Evolutionary conservation across 1,284 basidiomycete genomes (phyloP), one percentile per base, ranked within the genome.

Genomic region (Microbotryomycetes sp.): DNA sequence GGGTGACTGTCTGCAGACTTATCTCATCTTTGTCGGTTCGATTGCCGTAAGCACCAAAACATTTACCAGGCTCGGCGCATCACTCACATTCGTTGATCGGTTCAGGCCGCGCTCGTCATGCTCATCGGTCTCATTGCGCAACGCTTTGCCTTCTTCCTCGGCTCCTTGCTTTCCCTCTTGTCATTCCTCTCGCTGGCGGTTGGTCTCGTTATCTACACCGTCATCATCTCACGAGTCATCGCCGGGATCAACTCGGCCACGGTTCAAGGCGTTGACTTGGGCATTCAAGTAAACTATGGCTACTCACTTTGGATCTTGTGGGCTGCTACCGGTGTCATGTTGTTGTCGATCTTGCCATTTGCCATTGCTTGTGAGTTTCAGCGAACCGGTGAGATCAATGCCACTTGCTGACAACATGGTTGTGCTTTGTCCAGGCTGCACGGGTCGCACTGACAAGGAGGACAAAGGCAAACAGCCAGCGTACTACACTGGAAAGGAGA

Each of bases 71-170:
- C 36, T 45, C 51, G 54, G 54, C 12, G 23, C 60, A 2, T 47
- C 42, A 23, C 31, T 5, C 22, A 23, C 28, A 7, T 50, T 15
- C 16, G 5, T 50, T 50, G 6, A 4, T 22, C 1, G 36, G n/a
- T 31, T 9, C 29, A 31, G 1, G 16, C 59, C 19, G 67, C 62
- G 3, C 32, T 70, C 6, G 55, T 64, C 16, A 51, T 68, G 49
- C 50, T 71, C 30, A 50, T 65, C 49, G 69, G 64, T 6, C 57
- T 71, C 55, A 59, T 70, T 42, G 67, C 70, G 3, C 67, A 66
- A 46, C 55, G 64, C 30, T 63, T 65, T 56, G 69, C 69, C 4
- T 71, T 63, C 61, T 31, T 70, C 42, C 53, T 69, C 45, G 56
- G 59, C 26, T 46, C 65, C 6, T 14, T 64, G 51, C 45, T 69